phyloP scores from a whole-genome alignment of 208 protist species.

The Leishmania martiniquensis region DNA sequence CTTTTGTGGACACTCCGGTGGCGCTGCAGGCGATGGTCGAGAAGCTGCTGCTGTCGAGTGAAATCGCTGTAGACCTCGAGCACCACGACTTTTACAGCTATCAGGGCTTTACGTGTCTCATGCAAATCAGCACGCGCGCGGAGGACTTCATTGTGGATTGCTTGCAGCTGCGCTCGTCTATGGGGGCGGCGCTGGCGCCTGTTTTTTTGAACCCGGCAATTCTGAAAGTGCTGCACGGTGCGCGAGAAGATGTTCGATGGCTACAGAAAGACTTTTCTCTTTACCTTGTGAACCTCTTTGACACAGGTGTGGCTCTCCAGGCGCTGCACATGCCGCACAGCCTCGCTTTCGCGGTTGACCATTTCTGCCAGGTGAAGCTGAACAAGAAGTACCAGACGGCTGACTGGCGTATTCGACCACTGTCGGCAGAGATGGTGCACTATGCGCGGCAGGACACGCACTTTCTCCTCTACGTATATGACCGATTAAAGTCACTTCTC shows the following conservation, averaged over 20 bases:
- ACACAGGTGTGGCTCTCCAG: slow-evolving; percentile 97
- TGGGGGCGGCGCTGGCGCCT: slow-evolving; percentile 89
- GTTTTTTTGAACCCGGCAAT: slow-evolving; percentile 94
- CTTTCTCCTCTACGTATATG: slow-evolving; percentile 98
- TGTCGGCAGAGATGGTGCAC: slow-evolving; percentile 96
- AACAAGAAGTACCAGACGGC: slow-evolving; percentile 98
- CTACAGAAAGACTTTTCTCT: slow-evolving; percentile 98
- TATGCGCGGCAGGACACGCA: slow-evolving; percentile 99
- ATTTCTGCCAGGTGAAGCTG: slow-evolving; percentile 94
- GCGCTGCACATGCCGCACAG: slow-evolving; percentile 92
- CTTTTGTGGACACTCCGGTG: slow-evolving; percentile 71
- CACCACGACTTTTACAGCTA: slow-evolving; percentile 96
- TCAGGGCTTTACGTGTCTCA: slow-evolving; percentile 97
- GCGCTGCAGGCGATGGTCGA: slow-evolving; percentile 53
- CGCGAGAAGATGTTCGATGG: slow-evolving; percentile 97
- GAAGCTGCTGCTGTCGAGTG: slow-evolving; percentile 52
- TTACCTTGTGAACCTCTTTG: slow-evolving; percentile 99
- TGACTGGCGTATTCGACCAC: slow-evolving; percentile 98
- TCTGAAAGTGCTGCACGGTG: slow-evolving; percentile 98
- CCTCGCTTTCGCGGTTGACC: slow-evolving; percentile 95
- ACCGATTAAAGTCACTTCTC: slow-evolving; percentile 84
- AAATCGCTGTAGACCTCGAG: slow-evolving; percentile 97
- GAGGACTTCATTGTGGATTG: slow-evolving; percentile 98
- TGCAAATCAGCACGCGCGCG: slow-evolving; percentile 97
- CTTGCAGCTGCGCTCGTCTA: slow-evolving; percentile 89